Conservation (phyloP, 257 asterid genomes). For the Przewalskia tangutica region DNA sequence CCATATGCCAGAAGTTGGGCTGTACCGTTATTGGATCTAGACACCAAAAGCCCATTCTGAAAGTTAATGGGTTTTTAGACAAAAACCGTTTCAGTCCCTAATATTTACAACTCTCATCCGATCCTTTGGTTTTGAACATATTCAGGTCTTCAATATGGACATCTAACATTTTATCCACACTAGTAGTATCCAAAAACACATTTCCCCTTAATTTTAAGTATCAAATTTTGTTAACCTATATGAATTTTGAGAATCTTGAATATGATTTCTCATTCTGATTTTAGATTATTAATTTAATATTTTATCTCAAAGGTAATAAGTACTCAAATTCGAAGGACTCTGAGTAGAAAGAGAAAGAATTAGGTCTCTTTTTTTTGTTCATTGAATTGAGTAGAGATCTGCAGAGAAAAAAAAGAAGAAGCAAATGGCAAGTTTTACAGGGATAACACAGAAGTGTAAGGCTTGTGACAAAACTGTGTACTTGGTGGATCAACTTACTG, state of each 20-base stretch:
- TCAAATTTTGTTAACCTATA: too few relatives aligned
- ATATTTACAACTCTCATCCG: too few relatives aligned
- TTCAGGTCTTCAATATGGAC: neutral
- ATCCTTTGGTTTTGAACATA: too few relatives aligned
- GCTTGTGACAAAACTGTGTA: conserved; percentile 69
- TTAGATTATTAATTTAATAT: neutral
- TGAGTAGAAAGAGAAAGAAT: conserved; percentile 4
- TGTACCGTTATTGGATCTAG: too few relatives aligned
- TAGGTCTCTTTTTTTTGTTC: neutral
- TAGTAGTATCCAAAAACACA: neutral
- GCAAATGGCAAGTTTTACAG: conserved; percentile 45
- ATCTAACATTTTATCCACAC: neutral
- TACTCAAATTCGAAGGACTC: neutral
- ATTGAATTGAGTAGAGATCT: conserved; percentile 5
- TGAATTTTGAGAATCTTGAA: neutral
- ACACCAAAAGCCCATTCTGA: too few relatives aligned
- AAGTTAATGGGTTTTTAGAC: too few relatives aligned
- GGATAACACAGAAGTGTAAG: conserved; percentile 63
- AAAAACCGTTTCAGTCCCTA: too few relatives aligned
- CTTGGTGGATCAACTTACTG: conserved; percentile 58
- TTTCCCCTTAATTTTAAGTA: neutral
- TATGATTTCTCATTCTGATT: neutral
- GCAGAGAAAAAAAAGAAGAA: neutral
- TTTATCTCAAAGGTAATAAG: neutral
- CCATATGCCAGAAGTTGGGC: too few relatives aligned